Conservation (phyloP, 2,329 filamentous ascomycete genomes). For the Penicillium sp. region DNA sequence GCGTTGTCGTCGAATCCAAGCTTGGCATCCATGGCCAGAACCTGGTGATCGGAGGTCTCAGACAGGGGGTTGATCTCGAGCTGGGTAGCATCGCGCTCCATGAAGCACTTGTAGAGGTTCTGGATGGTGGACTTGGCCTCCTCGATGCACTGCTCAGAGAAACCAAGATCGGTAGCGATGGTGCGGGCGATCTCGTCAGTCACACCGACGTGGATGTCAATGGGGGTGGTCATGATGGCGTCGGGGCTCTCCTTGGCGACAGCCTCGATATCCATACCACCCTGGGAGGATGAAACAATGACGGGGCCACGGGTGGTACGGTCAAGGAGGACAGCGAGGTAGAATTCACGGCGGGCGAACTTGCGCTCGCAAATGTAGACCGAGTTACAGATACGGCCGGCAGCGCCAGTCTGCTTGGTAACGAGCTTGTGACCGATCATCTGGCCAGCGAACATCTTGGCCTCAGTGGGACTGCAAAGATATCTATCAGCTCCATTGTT, state of each 20-base stretch:
- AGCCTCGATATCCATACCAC: slow-evolving; percentile 98
- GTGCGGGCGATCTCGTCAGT: slow-evolving; percentile 90
- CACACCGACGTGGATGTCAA: slow-evolving; percentile 92
- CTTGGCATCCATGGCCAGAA: slow-evolving; percentile 99
- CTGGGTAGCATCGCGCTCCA: slow-evolving; percentile 97
- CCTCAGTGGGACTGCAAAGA: slow-evolving; percentile 67
- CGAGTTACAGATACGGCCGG: slow-evolving; percentile 88
- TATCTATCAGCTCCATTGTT: slow-evolving; percentile 10
- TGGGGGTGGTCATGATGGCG: slow-evolving; percentile 88
- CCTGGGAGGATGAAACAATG: slow-evolving; percentile 96
- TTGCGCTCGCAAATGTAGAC: slow-evolving; percentile 99
- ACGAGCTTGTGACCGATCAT: slow-evolving; percentile 99
- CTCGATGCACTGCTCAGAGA: slow-evolving; percentile 96
- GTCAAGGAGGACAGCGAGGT: slow-evolving; percentile 98
- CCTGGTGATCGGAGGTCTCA: slow-evolving; percentile 96
- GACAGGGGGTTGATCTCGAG: slow-evolving; percentile 99
- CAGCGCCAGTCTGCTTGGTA: slow-evolving; percentile 97
- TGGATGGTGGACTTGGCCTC: slow-evolving; percentile 95
- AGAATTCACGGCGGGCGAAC: slow-evolving; percentile 98
- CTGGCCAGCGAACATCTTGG: slow-evolving; percentile 96
- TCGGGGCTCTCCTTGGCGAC: slow-evolving; percentile 98
- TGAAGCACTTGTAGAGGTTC: slow-evolving; percentile 98
- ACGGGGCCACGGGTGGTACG: slow-evolving; percentile 85
- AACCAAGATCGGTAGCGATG: slow-evolving; percentile 89
- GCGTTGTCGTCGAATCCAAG: slow-evolving; percentile 99